Evolutionary conservation across 208 protist genomes (phyloP), one percentile per base, ranked within the genome.

Genomic region (Trypanosoma lewisi): DNA sequence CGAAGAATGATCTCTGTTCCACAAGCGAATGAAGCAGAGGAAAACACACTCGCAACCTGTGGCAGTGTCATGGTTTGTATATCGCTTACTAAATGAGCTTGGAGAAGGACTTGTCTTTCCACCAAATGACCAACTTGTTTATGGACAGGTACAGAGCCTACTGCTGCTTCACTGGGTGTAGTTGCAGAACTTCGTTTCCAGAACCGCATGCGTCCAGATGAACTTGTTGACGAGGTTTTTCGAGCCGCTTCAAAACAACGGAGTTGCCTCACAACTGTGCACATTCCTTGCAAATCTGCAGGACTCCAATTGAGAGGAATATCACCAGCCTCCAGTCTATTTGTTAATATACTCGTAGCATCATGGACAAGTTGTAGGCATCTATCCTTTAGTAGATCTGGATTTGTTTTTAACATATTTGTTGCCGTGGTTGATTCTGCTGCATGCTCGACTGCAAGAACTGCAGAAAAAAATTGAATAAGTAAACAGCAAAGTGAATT

Each of bases 401-500:
- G 53, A 44, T 69, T 53, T 17, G 53, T 53, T 33, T 41, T 60
- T 25, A 69, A 31, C 41, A 60, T 33, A 30, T 42, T 37, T 11
- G 59, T 4, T 30, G 30, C 5, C 16, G 11, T 25, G 1, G 34
- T 27, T 42, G 19, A 4, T 41, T 42, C 33, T 31, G 21, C 14
- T 33, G 34, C 27, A 23, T 54, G 61, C 25, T 73, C 47, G 17
- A 56, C 48, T 52, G 39, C 68, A 41, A 89, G 60, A 5, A 67
- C 68, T 17, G 76, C 55, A 9, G 77, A 45, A 7, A 76, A 68
- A 63, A 89, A 89, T 61, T 89, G 82, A 19, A 83, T 54, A 11
- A 82, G 60, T 25, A 89, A 50, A 19, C 42, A 61, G 27, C 65
- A 64, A 0, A 74, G 66, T 11, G 82, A 83, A 19, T 70, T 42